Percentiles rank a stretch among this genome's conserved stretches.
Conservation (phyloP, 192 early-diverging fungal genomes). For the Lunasporangiospora selenospora region DNA sequence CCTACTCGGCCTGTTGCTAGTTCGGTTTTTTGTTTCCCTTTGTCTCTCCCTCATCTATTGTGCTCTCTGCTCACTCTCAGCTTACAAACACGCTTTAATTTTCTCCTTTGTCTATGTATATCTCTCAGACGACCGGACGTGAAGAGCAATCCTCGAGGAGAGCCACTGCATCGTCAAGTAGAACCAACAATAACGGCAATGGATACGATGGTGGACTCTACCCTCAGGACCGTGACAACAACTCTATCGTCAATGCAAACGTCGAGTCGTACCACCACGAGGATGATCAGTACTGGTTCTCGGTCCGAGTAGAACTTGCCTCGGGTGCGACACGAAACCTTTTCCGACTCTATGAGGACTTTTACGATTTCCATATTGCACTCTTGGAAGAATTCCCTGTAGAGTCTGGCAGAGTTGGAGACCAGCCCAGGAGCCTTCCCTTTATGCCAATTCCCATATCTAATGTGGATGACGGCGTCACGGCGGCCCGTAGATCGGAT, state of each 20-base stretch:
- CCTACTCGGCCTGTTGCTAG: too few species aligned
- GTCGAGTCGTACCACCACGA: constrained; percentile 74
- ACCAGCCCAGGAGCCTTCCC: constrained; percentile 61
- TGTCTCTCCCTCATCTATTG: background rate
- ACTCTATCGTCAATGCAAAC: constrained; percentile 54
- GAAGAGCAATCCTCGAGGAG: constrained; percentile 5
- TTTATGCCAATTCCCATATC: constrained; percentile 72
- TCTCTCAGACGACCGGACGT: background rate
- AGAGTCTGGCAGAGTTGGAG: constrained; percentile 63
- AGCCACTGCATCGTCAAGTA: background rate
- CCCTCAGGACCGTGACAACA: background rate
- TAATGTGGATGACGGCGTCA: constrained; percentile 70
- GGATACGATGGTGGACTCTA: background rate
- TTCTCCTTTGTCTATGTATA: background rate
- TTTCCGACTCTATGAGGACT: constrained; percentile 80
- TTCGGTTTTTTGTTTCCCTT: background rate
- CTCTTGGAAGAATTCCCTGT: constrained; percentile 70
- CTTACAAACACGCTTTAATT: background rate
- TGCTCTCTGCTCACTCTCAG: background rate
- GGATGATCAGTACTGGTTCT: constrained; percentile 76
- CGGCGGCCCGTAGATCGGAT: constrained; percentile 67
- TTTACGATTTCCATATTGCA: constrained; percentile 78
- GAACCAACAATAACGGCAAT: background rate
- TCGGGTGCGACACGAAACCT: constrained; percentile 65
- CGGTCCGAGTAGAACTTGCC: constrained; percentile 60